These are phyloP conservation scores for Mycena belliarum DNA, from an alignment of 768 basidiomycete genomes.

Conservation along the genomic window DNA sequence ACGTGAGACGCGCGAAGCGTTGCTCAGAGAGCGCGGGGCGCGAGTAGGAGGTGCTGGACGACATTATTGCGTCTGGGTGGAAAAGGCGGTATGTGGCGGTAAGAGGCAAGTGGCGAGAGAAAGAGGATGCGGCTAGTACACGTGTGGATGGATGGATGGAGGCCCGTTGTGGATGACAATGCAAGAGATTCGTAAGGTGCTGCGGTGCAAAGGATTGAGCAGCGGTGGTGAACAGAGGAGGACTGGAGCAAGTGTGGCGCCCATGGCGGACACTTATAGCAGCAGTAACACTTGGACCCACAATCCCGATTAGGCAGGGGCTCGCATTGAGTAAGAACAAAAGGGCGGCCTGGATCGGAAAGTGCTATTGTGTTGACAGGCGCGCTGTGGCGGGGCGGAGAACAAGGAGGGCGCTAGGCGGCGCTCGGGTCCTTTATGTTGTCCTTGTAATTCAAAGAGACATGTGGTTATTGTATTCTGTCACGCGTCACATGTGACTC, in stretches of 20 bases:
- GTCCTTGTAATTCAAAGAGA: constrained; percentile 15
- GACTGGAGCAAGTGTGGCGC: background rate
- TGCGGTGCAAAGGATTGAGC: background rate
- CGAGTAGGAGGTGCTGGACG: background rate
- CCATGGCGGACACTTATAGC: constrained; percentile 18
- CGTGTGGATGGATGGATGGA: constrained; percentile 7
- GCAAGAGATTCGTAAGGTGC: constrained; percentile 4
- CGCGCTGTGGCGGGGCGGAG: background rate
- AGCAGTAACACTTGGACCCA: constrained; percentile 23
- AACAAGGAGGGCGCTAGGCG: constrained; percentile 1
- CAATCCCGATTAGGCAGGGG: constrained; percentile 14
- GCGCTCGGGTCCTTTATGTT: background rate
- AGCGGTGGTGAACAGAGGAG: constrained; percentile 2
- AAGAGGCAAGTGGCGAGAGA: background rate
- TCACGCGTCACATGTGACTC: background rate
- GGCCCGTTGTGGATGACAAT: constrained; percentile 7
- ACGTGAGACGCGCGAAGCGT: constrained; percentile 38
- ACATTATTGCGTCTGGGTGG: too few species aligned
- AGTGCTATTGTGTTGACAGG: constrained; percentile 18
- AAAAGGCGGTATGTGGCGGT: too few species aligned
- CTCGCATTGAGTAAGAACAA: constrained; percentile 21
- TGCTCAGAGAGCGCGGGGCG: constrained; percentile 25
- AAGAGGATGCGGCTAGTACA: background rate
- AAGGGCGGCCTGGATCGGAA: constrained; percentile 16
- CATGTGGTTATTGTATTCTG: background rate